Evolutionary conservation across 306 rosid species (phyloP), one percentile per base, ranked within the genome.

Genomic region (Rubus parviflorus): DNA sequence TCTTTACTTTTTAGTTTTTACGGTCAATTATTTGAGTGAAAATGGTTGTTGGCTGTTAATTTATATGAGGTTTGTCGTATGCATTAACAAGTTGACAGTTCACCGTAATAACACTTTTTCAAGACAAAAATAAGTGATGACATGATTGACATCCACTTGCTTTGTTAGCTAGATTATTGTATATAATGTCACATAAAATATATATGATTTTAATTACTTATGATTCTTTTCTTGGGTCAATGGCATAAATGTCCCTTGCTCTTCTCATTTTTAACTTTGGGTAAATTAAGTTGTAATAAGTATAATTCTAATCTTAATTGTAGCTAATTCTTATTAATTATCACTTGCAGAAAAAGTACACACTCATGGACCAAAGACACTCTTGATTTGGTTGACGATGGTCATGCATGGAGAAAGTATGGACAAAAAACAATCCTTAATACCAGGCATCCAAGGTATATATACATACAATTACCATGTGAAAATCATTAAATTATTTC

Each of bases 391-490:
- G 51, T 17, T 0, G 86, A 87, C 19, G 97, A 90, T 75, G 92
- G 97, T 2, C 84, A 87, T 74, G 86, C 85, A 12, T 92, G 97
- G 96, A 92, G 97, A 74, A 90, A 90, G 51, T 92, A 92, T 22
- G 97, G 97, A 35, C 93, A 92, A 70, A 92, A 92, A 65, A 9
- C 1, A 0, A 92, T 92, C 69, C 85, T 81, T 0, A 68, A 85
- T 69, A 12, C 80, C 70, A 48, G 70, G 61, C 54, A 68, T 42
- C 88, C 91, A 15, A 90, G 96, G 97, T 86, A 74, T 15, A 48
- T 86, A 74, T 15, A 48, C 46, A 14, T 35, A 3, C 8, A 30
- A 30, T 30, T 30, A 30, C 2, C 35, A 30, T 30, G 2, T 30
- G 20, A 61, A 60, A 61, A 61, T 5, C 4, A 41, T 30, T 10